Base-by-base conservation (phyloP, 2,329 filamentous ascomycete genomes). In the Phialocephala subalpina region DNA sequence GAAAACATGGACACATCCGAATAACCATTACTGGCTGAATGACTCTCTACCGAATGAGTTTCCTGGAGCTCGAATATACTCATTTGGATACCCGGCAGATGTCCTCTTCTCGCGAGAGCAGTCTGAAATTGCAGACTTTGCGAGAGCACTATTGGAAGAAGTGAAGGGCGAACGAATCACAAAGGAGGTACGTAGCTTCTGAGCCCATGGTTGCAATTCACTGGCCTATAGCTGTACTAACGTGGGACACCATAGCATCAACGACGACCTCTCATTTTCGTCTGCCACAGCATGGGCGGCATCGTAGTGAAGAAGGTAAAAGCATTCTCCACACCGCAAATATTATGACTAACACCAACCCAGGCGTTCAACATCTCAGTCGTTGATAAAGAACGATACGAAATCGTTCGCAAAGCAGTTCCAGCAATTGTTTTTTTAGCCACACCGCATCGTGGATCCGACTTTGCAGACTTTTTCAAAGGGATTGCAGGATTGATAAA, bases 391-490 rank as follows among this genome's bases (percentile, higher is more conserved):
- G n/a, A 40, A 0, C 67, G 68, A 1, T 79, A 73, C 58, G 16
- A 61, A 1, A 25, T 66, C 0, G 35, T 79, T 1, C 70, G 71
- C 3, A 42, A 68, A 0, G 67, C 75, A 1, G 67, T 79, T 3
- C 62, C 60, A 1, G 70, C 74, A 0, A 76, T 81, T 0, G 69
- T 81, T 29, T 82, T 82, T 45, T 68, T 82, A 0, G 79, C 74
- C 0, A 80, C 78, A 0, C 80, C 80, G 12, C 80, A 82, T 57
- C 64, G 75, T 14, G 78, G 77, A 0, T 76, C 77, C 0, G 70
- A 78, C 3, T 25, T 52, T 27, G 66, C 70, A 5, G 55, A 66
- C 5, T 14, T 67, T n/a, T 16, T 64, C 3, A 29, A 45, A 1
- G 18, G 42, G 0, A 20, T 66, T 2, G 61, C 61, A 7, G 64